Conservation (phyloP, 345 rosid species). For the Aquilaria sinensis region DNA sequence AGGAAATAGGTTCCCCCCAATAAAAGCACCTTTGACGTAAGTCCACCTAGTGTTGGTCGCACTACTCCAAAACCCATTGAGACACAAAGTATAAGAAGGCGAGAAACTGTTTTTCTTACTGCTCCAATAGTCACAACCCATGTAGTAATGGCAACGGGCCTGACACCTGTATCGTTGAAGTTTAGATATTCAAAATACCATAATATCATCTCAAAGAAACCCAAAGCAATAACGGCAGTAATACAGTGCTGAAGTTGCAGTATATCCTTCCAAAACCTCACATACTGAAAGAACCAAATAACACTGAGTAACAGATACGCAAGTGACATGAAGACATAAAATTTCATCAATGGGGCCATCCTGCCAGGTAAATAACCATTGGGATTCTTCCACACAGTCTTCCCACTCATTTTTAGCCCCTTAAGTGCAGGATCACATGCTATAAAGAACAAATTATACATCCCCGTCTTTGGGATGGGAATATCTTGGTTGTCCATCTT, state of each 20-base stretch:
- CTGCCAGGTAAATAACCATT: slow-evolving; percentile 91
- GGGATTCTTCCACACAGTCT: slow-evolving; percentile 93
- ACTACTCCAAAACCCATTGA: slow-evolving; percentile 99
- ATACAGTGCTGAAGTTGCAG: slow-evolving; percentile 94
- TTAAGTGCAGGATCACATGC: slow-evolving; percentile 82
- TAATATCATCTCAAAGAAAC: slow-evolving; percentile 85
- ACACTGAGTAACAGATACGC: slow-evolving; percentile 61
- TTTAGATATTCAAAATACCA: slow-evolving; percentile 86
- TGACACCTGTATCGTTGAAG: slow-evolving; percentile 65
- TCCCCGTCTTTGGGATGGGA: slow-evolving; percentile 63
- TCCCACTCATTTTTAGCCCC: slow-evolving; percentile 78
- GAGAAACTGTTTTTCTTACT: slow-evolving; percentile 61
- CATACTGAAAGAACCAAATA: slow-evolving; percentile 75
- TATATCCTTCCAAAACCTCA: slow-evolving; percentile 76
- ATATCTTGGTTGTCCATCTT: slow-evolving; percentile 39
- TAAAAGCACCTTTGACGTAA: slow-evolving; percentile 89
- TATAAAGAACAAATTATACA: slow-evolving; percentile 86
- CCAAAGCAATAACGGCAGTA: slow-evolving; percentile 62
- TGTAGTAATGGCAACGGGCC: slow-evolving; percentile 75
- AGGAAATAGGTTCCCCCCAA: slow-evolving; percentile 82
- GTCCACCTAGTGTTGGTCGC: slow-evolving; percentile 94
- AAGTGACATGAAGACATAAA: slow-evolving; percentile 67
- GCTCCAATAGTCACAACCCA: slow-evolving; percentile 96
- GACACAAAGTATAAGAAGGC: slow-evolving; percentile 71
- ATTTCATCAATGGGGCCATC: slow-evolving; percentile 91